phyloP scores from a whole-genome alignment of 768 basidiomycete species.

The Ramaria rubella region DNA sequence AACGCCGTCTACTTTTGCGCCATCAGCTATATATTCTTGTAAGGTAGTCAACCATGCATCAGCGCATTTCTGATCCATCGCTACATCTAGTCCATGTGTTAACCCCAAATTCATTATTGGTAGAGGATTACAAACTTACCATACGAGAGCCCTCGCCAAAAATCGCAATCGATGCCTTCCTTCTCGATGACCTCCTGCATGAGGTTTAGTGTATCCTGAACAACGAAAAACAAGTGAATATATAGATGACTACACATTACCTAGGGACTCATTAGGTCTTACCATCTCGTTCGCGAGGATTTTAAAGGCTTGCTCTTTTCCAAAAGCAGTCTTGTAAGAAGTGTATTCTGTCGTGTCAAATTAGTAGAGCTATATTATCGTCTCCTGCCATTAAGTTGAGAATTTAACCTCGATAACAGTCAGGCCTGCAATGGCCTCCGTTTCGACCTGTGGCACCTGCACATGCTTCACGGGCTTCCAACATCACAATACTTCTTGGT shows the following conservation, averaged over 20 bases:
- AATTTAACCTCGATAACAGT: neutral
- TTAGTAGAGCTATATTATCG: neutral
- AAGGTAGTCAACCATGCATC: slow-evolving; percentile 19
- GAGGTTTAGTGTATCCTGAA: slow-evolving; percentile 2
- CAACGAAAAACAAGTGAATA: neutral
- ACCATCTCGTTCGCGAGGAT: slow-evolving; percentile 30
- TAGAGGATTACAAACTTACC: slow-evolving; percentile 15
- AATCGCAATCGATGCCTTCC: slow-evolving; percentile 23
- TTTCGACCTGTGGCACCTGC: slow-evolving; percentile 70
- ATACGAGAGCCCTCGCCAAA: slow-evolving; percentile 20
- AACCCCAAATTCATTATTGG: neutral
- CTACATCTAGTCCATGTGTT: neutral
- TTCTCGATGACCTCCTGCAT: neutral
- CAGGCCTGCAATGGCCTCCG: slow-evolving; percentile 12
- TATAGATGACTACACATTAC: too few species aligned
- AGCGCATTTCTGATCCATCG: slow-evolving; percentile 13
- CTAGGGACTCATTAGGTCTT: too few species aligned
- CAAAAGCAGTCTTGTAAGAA: slow-evolving; percentile 19
- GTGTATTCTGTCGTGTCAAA: neutral
- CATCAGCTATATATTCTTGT: slow-evolving; percentile 23
- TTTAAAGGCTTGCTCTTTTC: slow-evolving; percentile 39
- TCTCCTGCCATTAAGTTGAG: neutral
- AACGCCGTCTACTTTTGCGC: slow-evolving; percentile 22
- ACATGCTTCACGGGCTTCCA: slow-evolving; percentile 76
- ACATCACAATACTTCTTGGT: slow-evolving; percentile 50